Evolutionary conservation across 2,329 filamentous ascomycete genomes (phyloP).

Genomic region (Beauveria asiatica): DNA sequence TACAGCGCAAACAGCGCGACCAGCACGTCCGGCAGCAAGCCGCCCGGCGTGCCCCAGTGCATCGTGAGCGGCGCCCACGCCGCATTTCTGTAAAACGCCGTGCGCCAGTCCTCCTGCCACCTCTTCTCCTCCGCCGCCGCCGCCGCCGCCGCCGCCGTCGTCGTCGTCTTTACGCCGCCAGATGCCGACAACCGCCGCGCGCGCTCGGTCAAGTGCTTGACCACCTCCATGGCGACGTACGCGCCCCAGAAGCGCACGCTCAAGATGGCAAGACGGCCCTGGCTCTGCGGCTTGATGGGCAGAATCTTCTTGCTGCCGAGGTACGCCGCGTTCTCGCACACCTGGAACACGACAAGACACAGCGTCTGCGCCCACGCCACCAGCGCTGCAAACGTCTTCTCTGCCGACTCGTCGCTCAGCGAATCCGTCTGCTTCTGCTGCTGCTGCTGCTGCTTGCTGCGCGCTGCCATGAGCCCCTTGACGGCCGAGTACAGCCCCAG

Average conservation of each 20-base stretch:
- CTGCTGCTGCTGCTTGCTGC: constrained; percentile 20
- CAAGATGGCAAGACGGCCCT: constrained; percentile 57
- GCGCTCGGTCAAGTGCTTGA: constrained; percentile 48
- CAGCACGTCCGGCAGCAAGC: constrained; percentile 35
- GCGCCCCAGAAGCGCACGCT: constrained; percentile 73
- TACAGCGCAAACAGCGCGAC: constrained; percentile 36
- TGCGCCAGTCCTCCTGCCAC: constrained; percentile 50
- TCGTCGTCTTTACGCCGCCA: constrained; percentile 20
- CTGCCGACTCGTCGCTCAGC: constrained; percentile 24
- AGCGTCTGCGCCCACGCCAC: constrained; percentile 62
- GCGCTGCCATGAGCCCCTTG: constrained; percentile 32
- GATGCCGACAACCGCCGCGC: constrained; percentile 23
- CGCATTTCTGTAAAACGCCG: constrained; percentile 58
- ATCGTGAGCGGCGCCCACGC: constrained; percentile 76
- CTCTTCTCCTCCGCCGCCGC: constrained; percentile 24
- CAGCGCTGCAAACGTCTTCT: constrained; percentile 30
- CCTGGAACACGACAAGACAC: constrained; percentile 62
- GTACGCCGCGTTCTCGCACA: constrained; percentile 76
- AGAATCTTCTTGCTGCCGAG: constrained; percentile 66
- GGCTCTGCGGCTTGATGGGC: constrained; percentile 44
- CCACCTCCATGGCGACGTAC: constrained; percentile 69
- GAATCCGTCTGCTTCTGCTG: constrained; percentile 17
- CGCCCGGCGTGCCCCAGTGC: constrained; percentile 70
- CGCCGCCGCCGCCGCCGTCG: constrained; percentile 12
- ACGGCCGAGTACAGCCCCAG: constrained; percentile 66